These are phyloP conservation scores for Phytopythium oedochilum DNA, from an alignment of 352 stramenopile genomes.

Conservation along the genomic window DNA sequence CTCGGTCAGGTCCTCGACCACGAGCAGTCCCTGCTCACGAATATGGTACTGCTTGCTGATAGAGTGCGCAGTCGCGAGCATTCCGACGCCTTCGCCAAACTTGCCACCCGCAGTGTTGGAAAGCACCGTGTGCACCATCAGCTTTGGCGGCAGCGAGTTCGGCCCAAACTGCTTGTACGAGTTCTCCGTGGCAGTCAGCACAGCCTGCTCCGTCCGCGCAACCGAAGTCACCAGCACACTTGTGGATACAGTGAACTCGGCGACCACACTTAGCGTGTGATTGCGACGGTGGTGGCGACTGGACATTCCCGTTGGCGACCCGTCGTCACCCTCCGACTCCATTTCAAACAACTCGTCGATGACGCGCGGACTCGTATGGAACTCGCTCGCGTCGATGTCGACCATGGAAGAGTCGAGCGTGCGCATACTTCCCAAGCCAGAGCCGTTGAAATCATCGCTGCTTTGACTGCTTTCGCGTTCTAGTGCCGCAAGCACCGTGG, in stretches of 20 bases:
- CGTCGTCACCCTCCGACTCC: slow-evolving; percentile 48
- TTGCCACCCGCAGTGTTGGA: slow-evolving; percentile 61
- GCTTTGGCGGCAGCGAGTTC: slow-evolving; percentile 49
- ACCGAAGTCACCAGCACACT: slow-evolving; percentile 56
- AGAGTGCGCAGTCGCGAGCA: slow-evolving; percentile 42
- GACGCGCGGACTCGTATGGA: slow-evolving; percentile 34
- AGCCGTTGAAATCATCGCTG: slow-evolving; percentile 22
- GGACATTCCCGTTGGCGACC: slow-evolving; percentile 29
- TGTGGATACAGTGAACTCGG: slow-evolving; percentile 73
- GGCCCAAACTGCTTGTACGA: slow-evolving; percentile 72
- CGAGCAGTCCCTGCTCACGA: slow-evolving; percentile 69
- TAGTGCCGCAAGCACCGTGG: slow-evolving; percentile 63
- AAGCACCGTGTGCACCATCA: slow-evolving; percentile 78
- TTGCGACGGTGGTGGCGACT: slow-evolving; percentile 7
- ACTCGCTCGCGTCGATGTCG: slow-evolving; percentile 29
- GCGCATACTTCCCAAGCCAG: slow-evolving; percentile 23
- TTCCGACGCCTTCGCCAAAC: slow-evolving; percentile 49
- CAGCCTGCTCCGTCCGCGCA: slow-evolving; percentile 54
- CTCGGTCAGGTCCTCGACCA: slow-evolving; percentile 81
- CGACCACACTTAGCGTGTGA: slow-evolving; percentile 51
- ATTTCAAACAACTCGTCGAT: slow-evolving; percentile 84
- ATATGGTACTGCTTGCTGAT: slow-evolving; percentile 88
- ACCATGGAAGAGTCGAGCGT: slow-evolving; percentile 51
- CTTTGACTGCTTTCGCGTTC: slow-evolving; percentile 46
- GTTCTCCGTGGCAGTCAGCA: slow-evolving; percentile 56